Evolutionary conservation across 106 monocot genomes (phyloP), one percentile per base, ranked within the genome.

Genomic region (Alisma plantagoaquatica): DNA sequence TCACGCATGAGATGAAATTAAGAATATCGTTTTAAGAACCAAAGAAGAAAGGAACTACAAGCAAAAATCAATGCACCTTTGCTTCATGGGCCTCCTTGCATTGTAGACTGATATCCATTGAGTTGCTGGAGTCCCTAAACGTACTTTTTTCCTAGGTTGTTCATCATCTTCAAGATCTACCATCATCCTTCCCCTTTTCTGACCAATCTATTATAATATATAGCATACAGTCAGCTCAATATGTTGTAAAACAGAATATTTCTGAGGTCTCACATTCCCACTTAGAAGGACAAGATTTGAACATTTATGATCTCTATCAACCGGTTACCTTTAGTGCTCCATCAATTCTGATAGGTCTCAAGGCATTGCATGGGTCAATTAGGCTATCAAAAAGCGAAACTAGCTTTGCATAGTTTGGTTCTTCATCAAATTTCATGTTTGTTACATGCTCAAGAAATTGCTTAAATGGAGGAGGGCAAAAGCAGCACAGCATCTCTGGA

Each of bases 51-150:
- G n/a, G n/a, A n/a, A n/a, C n/a, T n/a, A n/a, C n/a, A n/a, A n/a
- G n/a, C n/a, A n/a, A n/a, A n/a, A n/a, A n/a, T n/a, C n/a, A n/a
- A n/a, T n/a, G 20, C 74, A 94, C 94, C 94, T 96, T 65, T 96
- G 94, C 51, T 96, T 96, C 94, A 96, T 96, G 11, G 88, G 84
- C 41, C 75, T 64, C 48, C 88, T 75, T 51, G 88, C 88, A 71
- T 96, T 96, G 54, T 96, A 96, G 60, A 96, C 88, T 53, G 94
- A 88, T 57, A 96, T 84, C 94, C 94, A 96, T 60, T 96, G 94
- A 16, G 81, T 88, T 43, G 94, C 94, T 18, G 88, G 88, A 62
- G 73, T 88, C 56, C 94, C 94, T 49, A 96, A 48, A 33, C 94
- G 61, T 41, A 96, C 81, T 75, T 84, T 96, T 73, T 96, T 96